Base-by-base conservation (phyloP, 768 basidiomycete species). In the Tulasnella sp. region DNA sequence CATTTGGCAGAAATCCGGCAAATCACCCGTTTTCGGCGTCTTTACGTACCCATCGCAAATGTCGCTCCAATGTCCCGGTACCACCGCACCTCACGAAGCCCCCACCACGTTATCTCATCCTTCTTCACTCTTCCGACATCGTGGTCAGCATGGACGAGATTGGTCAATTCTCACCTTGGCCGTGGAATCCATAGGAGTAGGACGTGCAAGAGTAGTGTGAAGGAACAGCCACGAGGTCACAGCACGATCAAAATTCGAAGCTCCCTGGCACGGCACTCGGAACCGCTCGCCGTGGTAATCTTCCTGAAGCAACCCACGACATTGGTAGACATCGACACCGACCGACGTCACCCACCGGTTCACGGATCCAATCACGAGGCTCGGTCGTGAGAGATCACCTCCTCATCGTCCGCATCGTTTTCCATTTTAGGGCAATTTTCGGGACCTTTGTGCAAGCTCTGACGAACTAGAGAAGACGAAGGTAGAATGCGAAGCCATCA, bases 1-100 rank as follows among this genome's bases (percentile, higher is more conserved):
- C 62, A 68, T 68, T 68, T 68, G 62, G 62, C 62, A 68, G 62
- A 68, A 68, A 68, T 68, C 62, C 62, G 62, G 62, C 34, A 68
- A 68, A 68, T 68, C 62, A 68, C 62, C 62, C 16, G 34, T 34
- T 31, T 68, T 31, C 62, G 62, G 62, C 62, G 27, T 68, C 62
- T 68, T 68, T 68, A 68, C 62, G 62, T 68, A 34, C 27, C 12
- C 10, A 12, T 9, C n/a, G 31, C 3, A 9, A 14, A 27, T 1
- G n/a, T 34, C 62, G 18, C 16, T 68, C 62, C 62, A 27, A 9
- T 68, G 21, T 31, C 1, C 62, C 62, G 62, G 62, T 34, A 68
- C 62, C 62, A 34, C 34, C 62, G n/a, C 62, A 68, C 62, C 62
- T 68, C 27, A 27, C 31, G 62, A 68, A 34, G 34, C n/a, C 62